phyloP scores from a whole-genome alignment of 306 rosid genomes.

The Psophocarpus tetragonolobus region DNA sequence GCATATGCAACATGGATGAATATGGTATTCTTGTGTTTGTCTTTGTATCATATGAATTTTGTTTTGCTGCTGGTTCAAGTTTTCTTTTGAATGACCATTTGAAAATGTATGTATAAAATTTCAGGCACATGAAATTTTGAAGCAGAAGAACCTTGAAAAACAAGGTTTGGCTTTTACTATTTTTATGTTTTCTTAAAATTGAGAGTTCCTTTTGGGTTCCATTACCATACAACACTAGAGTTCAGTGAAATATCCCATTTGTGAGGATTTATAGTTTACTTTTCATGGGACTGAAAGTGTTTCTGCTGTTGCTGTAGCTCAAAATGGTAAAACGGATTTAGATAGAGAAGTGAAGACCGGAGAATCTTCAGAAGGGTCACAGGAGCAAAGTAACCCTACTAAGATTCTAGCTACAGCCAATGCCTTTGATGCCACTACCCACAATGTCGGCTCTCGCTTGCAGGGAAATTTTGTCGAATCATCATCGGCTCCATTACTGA shows the following conservation, averaged over 20 bases:
- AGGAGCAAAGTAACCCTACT: slow-evolving; percentile 38
- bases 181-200: slow-evolving; percentile 22
- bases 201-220: slow-evolving; percentile 16
- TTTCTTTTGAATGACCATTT: slow-evolving; percentile 12
- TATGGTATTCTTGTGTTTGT: slow-evolving; percentile 50
- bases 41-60: background rate
- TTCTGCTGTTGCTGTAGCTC: slow-evolving; percentile 26
- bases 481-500: slow-evolving; percentile 48
- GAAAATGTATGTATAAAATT: slow-evolving; percentile 28
- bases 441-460: slow-evolving; percentile 36
- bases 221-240: slow-evolving; percentile 24
- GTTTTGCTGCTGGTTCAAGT: slow-evolving; percentile 10
- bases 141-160: slow-evolving; percentile 59
- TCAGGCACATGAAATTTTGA: slow-evolving; percentile 83
- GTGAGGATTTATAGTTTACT: slow-evolving; percentile 22
- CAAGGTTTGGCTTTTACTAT: slow-evolving; percentile 48
- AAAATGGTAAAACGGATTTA: slow-evolving; percentile 42
- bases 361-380: slow-evolving; percentile 54
- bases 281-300: slow-evolving; percentile 45
- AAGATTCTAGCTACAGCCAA: slow-evolving; percentile 30
- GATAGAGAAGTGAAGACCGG: slow-evolving; percentile 43
- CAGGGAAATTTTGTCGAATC: slow-evolving; percentile 42
- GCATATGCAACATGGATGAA: slow-evolving; percentile 69
- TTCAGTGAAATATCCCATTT: background rate
- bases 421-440: slow-evolving; percentile 29